Conservation (phyloP, 305 asterid species). For the Fraxinus xanthoxyloides region DNA sequence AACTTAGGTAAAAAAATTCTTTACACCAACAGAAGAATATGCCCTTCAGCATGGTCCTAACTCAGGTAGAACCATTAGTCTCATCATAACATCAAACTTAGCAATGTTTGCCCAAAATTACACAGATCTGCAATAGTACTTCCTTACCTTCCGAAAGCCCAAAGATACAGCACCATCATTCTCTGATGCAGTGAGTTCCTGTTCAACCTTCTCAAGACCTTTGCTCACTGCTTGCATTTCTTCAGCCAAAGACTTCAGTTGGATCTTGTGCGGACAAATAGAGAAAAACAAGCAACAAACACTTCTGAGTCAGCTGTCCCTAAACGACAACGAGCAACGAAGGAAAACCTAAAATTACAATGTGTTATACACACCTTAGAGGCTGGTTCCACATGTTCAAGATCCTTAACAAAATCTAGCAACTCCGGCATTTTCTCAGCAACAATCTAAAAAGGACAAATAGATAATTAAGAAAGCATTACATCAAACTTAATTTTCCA, state of each 20-base stretch:
- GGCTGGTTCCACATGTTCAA: constrained; percentile 88
- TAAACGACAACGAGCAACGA: neutral
- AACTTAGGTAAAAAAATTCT: neutral
- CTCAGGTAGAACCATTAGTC: neutral
- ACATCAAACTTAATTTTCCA: constrained; percentile 6
- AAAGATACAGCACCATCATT: constrained; percentile 82
- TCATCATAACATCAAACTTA: neutral
- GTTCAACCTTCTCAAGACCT: constrained; percentile 98
- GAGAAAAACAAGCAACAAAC: constrained; percentile 28
- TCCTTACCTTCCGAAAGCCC: constrained; percentile 82
- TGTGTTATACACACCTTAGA: constrained; percentile 62
- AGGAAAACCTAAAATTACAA: constrained; percentile 14
- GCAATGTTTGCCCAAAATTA: neutral
- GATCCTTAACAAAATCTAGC: constrained; percentile 91
- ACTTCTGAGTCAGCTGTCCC: neutral
- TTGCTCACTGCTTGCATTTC: constrained; percentile 99
- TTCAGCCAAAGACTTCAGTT: constrained; percentile 93
- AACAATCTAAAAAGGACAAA: constrained; percentile 50
- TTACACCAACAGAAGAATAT: neutral
- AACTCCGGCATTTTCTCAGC: constrained; percentile 91
- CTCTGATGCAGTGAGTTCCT: constrained; percentile 84
- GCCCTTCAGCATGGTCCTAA: neutral
- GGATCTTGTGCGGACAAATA: constrained; percentile 55
- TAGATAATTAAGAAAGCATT: constrained; percentile 12
- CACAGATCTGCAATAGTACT: constrained; percentile 2